phyloP scores from a whole-genome alignment of 2,329 filamentous ascomycete species.

The Lithohypha guttulata region DNA sequence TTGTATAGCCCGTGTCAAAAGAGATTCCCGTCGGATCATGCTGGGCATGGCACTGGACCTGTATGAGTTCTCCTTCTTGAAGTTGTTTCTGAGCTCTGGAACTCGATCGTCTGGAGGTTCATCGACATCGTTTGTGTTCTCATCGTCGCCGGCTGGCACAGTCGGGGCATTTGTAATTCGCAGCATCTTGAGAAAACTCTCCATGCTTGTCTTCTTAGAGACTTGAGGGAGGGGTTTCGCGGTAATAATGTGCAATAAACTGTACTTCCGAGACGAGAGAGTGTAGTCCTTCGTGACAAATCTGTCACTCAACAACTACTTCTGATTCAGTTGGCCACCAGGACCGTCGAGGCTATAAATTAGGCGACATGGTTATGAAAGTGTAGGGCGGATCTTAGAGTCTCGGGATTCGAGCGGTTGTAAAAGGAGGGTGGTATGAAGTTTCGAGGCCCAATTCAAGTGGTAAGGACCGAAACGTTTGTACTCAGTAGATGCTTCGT shows the following conservation, averaged over 20 bases:
- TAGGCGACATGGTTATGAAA: slow-evolving; percentile 26
- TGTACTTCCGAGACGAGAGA: too few relatives aligned
- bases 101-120: slow-evolving; percentile 64
- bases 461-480: too few relatives aligned
- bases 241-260: too few relatives aligned
- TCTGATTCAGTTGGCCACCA: slow-evolving; percentile 23
- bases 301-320: slow-evolving; percentile 9
- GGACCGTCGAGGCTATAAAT: slow-evolving; percentile 35
- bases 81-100: slow-evolving; percentile 21
- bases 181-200: slow-evolving; percentile 36
- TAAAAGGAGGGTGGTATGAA: background rate
- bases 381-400: slow-evolving; percentile 1
- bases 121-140: slow-evolving; percentile 65
- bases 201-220: too few relatives aligned
- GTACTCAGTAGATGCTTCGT: background rate
- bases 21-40: slow-evolving; percentile 54
- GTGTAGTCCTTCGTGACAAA: slow-evolving; percentile 14
- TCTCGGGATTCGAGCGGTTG: background rate
- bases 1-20: slow-evolving; percentile 76
- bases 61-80: slow-evolving; percentile 30
- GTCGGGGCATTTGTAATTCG: slow-evolving; percentile 32
- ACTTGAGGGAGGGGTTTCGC: slow-evolving; percentile 13
- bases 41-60: slow-evolving; percentile 28
- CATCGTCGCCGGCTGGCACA: slow-evolving; percentile 43
- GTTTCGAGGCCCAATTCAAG: background rate